Base-by-base conservation (phyloP, 805 yeast genomes). In the Schwanniomyces yamadae region DNA sequence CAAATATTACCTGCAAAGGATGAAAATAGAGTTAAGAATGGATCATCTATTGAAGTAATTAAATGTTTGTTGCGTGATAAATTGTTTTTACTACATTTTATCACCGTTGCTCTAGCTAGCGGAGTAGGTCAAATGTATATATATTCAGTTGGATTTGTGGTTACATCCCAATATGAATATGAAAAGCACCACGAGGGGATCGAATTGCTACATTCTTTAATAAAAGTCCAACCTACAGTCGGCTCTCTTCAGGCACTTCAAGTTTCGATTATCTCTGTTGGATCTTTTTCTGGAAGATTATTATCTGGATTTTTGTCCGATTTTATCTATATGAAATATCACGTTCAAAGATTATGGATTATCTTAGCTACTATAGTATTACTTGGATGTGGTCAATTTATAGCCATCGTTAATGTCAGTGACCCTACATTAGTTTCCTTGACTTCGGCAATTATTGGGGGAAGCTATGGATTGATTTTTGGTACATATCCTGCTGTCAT, bases 401-500 rank as follows among this genome's bases (percentile, higher is more conserved):
- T 63, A 16, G 50, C 55, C 3, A 46, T 61, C n/a, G 24, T 41
- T 20, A 57, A 61, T 31, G 50, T 50, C 9, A 49, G 55, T 30
- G 54, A 54, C 34, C 39, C 55, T 7, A 39, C 60, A 3, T 59
- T 69, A 18, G 56, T 84, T 3, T 58, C 73, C 0, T 9, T 73
- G 2, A 59, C 82, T 2, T 81, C 89, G 0, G 59, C 71, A 3
- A 50, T 80, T 4, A 68, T 77, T 36, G 93, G 93, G 0, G 63
- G 69, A 21, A 73, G 85, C 14, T 84, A 82, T 59, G 95, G 95
- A 0, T 66, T 83, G 18, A 58, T 77, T 3, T 83, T 80, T 60
- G 91, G 91, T 0, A 75, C 82, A 0, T 80, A 80, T 53, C 95
- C 95, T 3, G 83, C 90, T 1, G 70, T 82, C 2, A 69, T 83